Base-by-base conservation (phyloP, 2,329 filamentous ascomycete genomes). In the Penicillium sp. region DNA sequence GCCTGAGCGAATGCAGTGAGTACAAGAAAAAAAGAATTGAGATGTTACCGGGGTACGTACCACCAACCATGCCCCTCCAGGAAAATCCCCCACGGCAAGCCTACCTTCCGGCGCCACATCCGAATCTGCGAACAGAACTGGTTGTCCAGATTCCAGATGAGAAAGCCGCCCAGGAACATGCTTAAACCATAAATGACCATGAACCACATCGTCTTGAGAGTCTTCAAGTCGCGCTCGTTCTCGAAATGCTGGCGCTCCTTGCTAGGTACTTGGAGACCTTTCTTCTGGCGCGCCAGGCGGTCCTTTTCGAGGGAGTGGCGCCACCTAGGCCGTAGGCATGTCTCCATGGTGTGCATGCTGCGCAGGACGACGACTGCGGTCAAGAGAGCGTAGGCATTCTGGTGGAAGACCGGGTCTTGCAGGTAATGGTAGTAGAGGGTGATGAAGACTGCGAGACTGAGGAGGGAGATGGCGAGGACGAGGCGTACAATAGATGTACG, bases 361-460 rank as follows among this genome's bases (percentile, higher is more conserved):
- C 89, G 86, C 54, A 89, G 79, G 24, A 95, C 81, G 22, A 94
- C 86, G 43, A 87, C 80, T 5, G 83, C 82, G 0, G 91, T 95
- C 44, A 96, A 78, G 3, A 89, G 70, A 1, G 87, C 90, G 67
- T 92, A 96, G 4, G 88, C 89, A 60, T 86, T 87, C 72, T 96
- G 91, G 76, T 96, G 92, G 74, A 96, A 96, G 1, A 85, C 80
- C 0, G 92, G 91, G 64, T 96, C 88, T 71, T 93, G 91, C 16
- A 92, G 86, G 62, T 90, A 86, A 70, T 92, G 89, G 75, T 96
- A 96, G 74, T 89, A 85, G 41, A 89, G 81, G 14, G 91, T 95
- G 73, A 96, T 93, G 68, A 87, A 89, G 39, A 78, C 74, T n/a
- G 85, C 81, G 33, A 88, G 73, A 10, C 75, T 75, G 6, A 86